Evolutionary conservation across 176 grass and related monocot genomes (phyloP).

Genomic region (Musa acuminata): DNA sequence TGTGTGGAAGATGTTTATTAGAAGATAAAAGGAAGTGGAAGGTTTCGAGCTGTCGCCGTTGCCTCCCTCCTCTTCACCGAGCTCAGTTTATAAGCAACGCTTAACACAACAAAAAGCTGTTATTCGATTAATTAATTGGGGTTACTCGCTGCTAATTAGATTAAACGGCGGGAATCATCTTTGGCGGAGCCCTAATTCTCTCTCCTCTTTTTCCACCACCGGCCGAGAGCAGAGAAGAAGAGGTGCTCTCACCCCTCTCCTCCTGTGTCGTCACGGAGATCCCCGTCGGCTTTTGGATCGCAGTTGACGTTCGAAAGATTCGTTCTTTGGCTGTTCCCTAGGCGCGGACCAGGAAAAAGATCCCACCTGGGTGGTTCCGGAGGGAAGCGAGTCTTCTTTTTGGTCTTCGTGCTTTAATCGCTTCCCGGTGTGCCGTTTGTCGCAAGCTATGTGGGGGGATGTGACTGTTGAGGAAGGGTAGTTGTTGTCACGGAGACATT

Average conservation of each 20-base stretch:
- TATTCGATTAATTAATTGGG: no score
- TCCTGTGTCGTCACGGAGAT: neutral
- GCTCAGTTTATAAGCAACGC: neutral
- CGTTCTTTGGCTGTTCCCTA: neutral
- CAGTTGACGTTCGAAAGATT: neutral
- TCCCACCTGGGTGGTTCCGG: neutral
- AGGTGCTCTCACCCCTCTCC: neutral
- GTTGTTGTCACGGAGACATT: neutral
- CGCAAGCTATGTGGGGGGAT: neutral
- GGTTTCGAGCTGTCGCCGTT: neutral
- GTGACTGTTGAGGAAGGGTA: neutral
- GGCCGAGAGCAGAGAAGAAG: neutral
- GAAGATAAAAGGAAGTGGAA: neutral
- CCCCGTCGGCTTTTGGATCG: constrained; percentile 1
- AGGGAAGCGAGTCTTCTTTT: neutral
- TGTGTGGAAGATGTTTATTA: neutral
- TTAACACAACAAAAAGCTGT: no score
- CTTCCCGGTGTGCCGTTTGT: neutral
- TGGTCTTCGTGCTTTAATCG: neutral
- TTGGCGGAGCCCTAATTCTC: neutral
- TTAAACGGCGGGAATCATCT: neutral
- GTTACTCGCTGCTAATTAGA: neutral
- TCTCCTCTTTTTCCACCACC: neutral
- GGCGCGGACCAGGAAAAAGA: neutral
- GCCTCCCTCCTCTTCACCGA: neutral